Evolutionary conservation across 257 asterid genomes (phyloP), one percentile per base, ranked within the genome.

Genomic region (Solanum megistacrolobum): DNA sequence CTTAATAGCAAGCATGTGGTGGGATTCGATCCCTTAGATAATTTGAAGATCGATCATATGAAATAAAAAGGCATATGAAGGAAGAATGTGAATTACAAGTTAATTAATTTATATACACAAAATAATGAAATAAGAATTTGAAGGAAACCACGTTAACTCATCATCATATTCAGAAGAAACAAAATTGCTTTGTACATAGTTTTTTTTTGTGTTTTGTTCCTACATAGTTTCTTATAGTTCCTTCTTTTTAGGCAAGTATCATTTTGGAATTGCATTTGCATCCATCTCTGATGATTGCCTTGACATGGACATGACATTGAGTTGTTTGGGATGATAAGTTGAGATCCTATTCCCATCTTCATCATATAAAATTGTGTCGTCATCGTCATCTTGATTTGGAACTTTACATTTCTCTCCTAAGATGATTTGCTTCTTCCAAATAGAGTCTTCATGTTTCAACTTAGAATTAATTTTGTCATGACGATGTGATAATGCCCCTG

Each of bases 401-500:
- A 95, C 95, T 91, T 89, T 93, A 90, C 98, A 94, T 86, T 92
- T 93, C 88, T 96, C 99, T 10, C 99, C 99, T 60, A 96, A 79
- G 27, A 96, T 95, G 29, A 96, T 96, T 35, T 96, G 90, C 89
- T 95, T 96, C 88, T 94, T 96, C 99, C 98, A 96, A 11, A 96
- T 84, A 32, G 97, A 95, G 41, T 96, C 99, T 87, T 96, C 98
- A 11, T 90, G 96, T 39, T 93, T 93, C 86, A 91, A 76, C 82
- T 92, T 92, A 68, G 88, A 92, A 55, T 91, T 90, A 34, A 75
- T 86, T 83, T 87, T 91, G 1, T 73, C 78, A 6, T 46, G 75
- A 11, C 76, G 5, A 0, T 5, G 25, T 29, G 39, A 1, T 7
- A 88, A 7, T 83, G 84, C 92, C 36, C 66, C 85, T 6, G 90